Evolutionary conservation across 768 basidiomycete genomes (phyloP), one percentile per base, ranked within the genome.

Genomic region (Epithele typhae): DNA sequence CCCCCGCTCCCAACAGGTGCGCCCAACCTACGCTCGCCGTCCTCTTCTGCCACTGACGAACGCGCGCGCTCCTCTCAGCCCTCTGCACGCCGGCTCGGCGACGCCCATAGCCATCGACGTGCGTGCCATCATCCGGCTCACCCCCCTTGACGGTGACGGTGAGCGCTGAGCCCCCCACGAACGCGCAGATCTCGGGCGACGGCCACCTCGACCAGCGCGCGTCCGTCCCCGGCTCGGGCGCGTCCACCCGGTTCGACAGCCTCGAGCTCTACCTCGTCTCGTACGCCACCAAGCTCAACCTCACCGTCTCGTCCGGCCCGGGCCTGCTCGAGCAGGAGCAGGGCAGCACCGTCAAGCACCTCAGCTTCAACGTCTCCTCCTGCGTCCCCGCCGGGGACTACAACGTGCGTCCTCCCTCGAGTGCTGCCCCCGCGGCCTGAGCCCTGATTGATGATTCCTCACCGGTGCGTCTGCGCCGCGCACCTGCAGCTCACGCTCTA

Each of bases 241-340:
- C 64, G 8, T 44, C 65, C 0, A 74, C 71, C 1, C 59, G 64
- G 36, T 73, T 64, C 55, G 65, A 71, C 48, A 59, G 59, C 15
- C 59, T 77, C 19, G 68, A 75, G 42, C 66, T 77, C 15, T 77
- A 70, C 51, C 65, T 77, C 25, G 67, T 74, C 11, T 78, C 77
- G 12, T 57, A 63, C 17, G 49, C 64, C 30, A 64, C 60, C 37
- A 59, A 65, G 19, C 37, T 67, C 44, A 77, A 78, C 53, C 37
- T 73, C 5, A 76, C 74, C 6, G 69, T 78, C 15, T 71, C 74
- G n/a, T 43, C 56, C 15, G 70, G 70, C 3, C 49, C 73, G 7
- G 60, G 52, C 19, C 56, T 77, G 32, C 62, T 77, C 14, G 57
- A 59, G 2, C 64, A 66, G 30, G 73, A 76, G 48, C 59, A 53